A percentile compares a stretch with the other conserved stretches of the same genome.
These are phyloP conservation scores for Flaveria brownii DNA, from an alignment of 129 eudicot genomes.

Conservation along the genomic window DNA sequence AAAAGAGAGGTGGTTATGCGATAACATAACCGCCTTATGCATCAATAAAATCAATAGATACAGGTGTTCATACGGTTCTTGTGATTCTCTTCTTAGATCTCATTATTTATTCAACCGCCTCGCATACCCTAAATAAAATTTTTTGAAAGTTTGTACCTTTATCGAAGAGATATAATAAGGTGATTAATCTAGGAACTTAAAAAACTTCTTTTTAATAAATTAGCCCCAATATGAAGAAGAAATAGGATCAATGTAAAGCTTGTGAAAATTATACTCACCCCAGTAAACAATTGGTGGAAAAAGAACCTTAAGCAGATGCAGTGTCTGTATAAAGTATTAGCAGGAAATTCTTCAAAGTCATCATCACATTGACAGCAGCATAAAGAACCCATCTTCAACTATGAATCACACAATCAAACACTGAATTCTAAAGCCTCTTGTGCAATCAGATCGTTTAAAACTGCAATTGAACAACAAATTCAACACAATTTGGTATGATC, in stretches of 20 bases:
- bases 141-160: neutral
- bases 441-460: conserved; percentile 20
- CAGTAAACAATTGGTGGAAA: conserved; percentile 38
- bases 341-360: conserved; percentile 37
- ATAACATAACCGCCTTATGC: neutral
- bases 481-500: neutral
- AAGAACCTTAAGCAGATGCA: conserved; percentile 42
- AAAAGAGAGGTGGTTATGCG: too few species aligned
- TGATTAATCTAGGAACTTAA: neutral
- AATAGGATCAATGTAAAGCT: neutral
- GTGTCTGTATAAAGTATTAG: conserved; percentile 38
- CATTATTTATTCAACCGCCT: neutral
- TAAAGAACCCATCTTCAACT: conserved; percentile 29
- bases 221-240: neutral
- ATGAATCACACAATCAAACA: neutral
- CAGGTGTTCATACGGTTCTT: neutral
- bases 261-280: conserved; percentile 28
- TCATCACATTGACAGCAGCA: conserved; percentile 42
- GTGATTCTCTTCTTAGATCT: neutral
- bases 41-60: neutral
- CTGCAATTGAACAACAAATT: conserved; percentile 20
- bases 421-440: neutral
- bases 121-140: neutral
- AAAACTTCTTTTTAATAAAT: neutral
- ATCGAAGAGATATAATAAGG: neutral